These are phyloP conservation scores for Pelargonium fulgidum DNA, from an alignment of 441 rosid genomes.

Conservation along the genomic window DNA sequence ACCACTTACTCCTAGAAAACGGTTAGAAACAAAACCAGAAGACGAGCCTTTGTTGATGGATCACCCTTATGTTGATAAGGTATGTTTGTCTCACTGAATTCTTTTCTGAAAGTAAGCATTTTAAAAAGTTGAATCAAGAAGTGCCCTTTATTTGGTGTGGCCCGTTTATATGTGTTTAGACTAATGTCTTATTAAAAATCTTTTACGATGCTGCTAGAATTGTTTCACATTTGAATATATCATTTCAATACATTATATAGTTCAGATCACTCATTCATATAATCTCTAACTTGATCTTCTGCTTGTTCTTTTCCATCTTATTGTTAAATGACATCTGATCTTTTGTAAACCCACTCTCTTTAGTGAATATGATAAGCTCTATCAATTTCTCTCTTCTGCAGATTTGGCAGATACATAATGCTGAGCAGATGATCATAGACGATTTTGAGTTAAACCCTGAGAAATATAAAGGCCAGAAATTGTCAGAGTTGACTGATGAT, in stretches of 20 bases:
- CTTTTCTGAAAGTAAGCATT: too few relatives aligned
- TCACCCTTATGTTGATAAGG: slow-evolving; percentile 93
- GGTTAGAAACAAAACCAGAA: slow-evolving; percentile 68
- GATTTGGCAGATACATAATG: slow-evolving; percentile 88
- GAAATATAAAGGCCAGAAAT: slow-evolving; percentile 63
- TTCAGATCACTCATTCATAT: not conserved
- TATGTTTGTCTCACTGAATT: slow-evolving; percentile 16
- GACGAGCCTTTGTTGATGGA: slow-evolving; percentile 74
- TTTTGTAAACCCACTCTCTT: not conserved
- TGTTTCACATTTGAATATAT: too few relatives aligned
- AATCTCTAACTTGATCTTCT: not conserved
- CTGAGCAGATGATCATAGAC: slow-evolving; percentile 96
- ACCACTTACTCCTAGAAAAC: slow-evolving; percentile 81
- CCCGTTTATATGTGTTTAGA: too few relatives aligned
- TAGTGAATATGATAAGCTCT: not conserved
- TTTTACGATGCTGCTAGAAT: too few relatives aligned
- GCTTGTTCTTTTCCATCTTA: too few relatives aligned
- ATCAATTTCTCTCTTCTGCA: slow-evolving; percentile 35
- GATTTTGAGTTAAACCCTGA: slow-evolving; percentile 78
- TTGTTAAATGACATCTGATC: not conserved
- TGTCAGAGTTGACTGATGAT: slow-evolving; percentile 77
- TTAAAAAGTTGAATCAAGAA: too few relatives aligned
- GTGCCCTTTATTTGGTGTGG: too few relatives aligned
- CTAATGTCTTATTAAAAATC: too few relatives aligned
- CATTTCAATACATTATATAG: not conserved